Evolutionary conservation across 495 filamentous ascomycete genomes (phyloP), one percentile per base, ranked within the genome.

Genomic region (Sordaria brevicollis): DNA sequence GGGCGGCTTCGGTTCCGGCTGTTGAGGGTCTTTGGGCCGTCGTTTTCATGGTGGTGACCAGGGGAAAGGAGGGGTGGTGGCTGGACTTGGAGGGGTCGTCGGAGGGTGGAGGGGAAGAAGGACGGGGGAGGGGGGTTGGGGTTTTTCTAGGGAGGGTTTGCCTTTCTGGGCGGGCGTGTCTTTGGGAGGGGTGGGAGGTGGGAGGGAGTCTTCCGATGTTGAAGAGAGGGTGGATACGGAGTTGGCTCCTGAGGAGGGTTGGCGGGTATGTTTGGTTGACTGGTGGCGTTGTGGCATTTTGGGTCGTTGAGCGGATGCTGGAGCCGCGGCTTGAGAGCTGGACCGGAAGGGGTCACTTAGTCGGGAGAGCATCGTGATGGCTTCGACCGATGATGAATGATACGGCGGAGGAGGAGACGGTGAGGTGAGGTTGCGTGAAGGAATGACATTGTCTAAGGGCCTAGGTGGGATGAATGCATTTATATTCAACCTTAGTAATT

Each of bases 1-100:
- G 76, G 35, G 78, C 69, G n/a, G 73, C 69, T 35, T 77, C 75
- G 25, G 79, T 81, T 35, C 72, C 72, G 2, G 77, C 73, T n/a
- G 77, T 79, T 33, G 74, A 74, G 6, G 77, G 77, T 5, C 77
- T 72, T 11, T 73, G 66, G 35, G 54, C 41, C n/a, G n/a, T n/a
- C n/a, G n/a, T n/a, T 0, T 36, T 33, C 43, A 17, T 29, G 37
- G 35, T 66, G 33, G 4, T 17, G 66, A 35, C 13, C 54, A 39
- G 39, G 38, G 17, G 1, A 13, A 41, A 17, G 38, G 5, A 41
- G 8, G n/a, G n/a, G n/a, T n/a, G n/a, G n/a, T 6, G 38, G 39
- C 35, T 33, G 65, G 39, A 36, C 21, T 33, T 70, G 70, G 68
- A 66, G 65, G 49, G 66, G 43, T 65, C n/a, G 17, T n/a, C n/a